phyloP scores from a whole-genome alignment of 805 yeast species.

The Starmerella ratchasimensis region DNA sequence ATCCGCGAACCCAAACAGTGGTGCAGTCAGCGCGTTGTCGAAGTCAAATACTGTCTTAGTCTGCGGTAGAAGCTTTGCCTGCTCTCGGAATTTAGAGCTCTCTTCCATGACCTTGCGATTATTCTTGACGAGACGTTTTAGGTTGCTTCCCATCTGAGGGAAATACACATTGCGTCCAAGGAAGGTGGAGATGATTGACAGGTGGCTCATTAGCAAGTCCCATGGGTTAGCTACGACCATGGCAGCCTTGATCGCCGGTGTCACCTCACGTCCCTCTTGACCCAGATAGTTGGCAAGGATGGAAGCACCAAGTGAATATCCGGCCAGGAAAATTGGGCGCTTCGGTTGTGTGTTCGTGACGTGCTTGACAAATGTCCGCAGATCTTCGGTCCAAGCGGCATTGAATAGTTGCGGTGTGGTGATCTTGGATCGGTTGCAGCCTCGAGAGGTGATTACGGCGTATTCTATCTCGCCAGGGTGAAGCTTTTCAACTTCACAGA shows the following conservation, averaged over 20 bases:
- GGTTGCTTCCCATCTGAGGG: slow-evolving; percentile 37
- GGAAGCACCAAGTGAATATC: slow-evolving; percentile 69
- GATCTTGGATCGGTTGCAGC: slow-evolving; percentile 57
- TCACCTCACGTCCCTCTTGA: slow-evolving; percentile 33
- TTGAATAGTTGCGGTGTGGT: slow-evolving; percentile 58
- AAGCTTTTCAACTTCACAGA: slow-evolving; percentile 24
- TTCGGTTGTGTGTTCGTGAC: slow-evolving; percentile 41
- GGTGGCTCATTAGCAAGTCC: slow-evolving; percentile 46
- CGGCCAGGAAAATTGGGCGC: slow-evolving; percentile 54
- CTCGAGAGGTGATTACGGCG: slow-evolving; percentile 59
- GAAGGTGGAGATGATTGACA: slow-evolving; percentile 30
- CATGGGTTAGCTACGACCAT: slow-evolving; percentile 55
- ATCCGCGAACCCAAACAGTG: slow-evolving; percentile 49
- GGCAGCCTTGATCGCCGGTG: slow-evolving; percentile 37
- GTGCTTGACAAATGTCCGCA: slow-evolving; percentile 41
- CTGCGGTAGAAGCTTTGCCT: slow-evolving; percentile 11
- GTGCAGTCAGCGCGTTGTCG: slow-evolving; percentile 53
- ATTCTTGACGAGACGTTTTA: slow-evolving; percentile 31
- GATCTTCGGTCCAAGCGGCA: slow-evolving; percentile 60
- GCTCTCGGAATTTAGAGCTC: slow-evolving; percentile 23
- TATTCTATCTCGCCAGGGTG: slow-evolving; percentile 37
- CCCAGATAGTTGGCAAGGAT: slow-evolving; percentile 61
- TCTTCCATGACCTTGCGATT: slow-evolving; percentile 32
- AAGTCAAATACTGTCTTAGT: slow-evolving; percentile 37
- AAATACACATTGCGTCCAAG: slow-evolving; percentile 38